Evolutionary conservation across 1,284 basidiomycete species (phyloP).

Genomic region (Fistulina hepatica): DNA sequence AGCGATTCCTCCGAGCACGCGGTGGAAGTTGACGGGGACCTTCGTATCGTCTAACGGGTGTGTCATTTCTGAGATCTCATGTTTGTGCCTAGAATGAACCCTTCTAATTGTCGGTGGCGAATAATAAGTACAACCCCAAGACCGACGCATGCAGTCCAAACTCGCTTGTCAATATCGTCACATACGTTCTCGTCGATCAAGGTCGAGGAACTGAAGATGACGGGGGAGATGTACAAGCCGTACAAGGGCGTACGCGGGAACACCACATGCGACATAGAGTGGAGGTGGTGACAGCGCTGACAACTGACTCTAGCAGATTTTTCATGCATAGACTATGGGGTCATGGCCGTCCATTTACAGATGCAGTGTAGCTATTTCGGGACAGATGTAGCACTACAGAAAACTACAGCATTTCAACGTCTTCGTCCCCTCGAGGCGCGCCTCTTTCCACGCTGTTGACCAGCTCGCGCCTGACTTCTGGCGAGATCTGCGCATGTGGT

Average conservation of each 20-base stretch:
- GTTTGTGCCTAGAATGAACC: background rate
- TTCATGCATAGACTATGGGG: background rate
- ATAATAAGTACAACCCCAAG: slow-evolving; percentile 26
- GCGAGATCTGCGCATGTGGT: slow-evolving; percentile 80
- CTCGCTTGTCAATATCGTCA: slow-evolving; percentile 63
- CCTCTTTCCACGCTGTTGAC: slow-evolving; percentile 64
- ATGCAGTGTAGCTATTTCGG: too few species aligned
- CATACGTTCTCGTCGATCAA: slow-evolving; percentile 73
- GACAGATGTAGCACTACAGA: too few species aligned
- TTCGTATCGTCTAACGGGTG: slow-evolving; percentile 45
- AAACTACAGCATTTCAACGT: slow-evolving; percentile 51
- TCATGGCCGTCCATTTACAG: too few species aligned
- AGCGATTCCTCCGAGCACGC: slow-evolving; percentile 56
- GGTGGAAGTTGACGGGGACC: slow-evolving; percentile 66
- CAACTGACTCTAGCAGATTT: background rate
- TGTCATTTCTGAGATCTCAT: slow-evolving; percentile 17
- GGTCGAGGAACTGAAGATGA: slow-evolving; percentile 79
- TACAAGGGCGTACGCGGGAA: slow-evolving; percentile 74
- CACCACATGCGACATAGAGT: slow-evolving; percentile 54
- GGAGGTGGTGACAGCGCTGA: slow-evolving; percentile 45
- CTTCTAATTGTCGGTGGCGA: slow-evolving; percentile 4
- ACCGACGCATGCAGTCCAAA: slow-evolving; percentile 61
- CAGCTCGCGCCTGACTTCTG: slow-evolving; percentile 85
- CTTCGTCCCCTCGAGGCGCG: slow-evolving; percentile 44
- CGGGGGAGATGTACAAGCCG: slow-evolving; percentile 71